phyloP scores from a whole-genome alignment of 768 basidiomycete genomes.

The Tulasnella sp. region DNA sequence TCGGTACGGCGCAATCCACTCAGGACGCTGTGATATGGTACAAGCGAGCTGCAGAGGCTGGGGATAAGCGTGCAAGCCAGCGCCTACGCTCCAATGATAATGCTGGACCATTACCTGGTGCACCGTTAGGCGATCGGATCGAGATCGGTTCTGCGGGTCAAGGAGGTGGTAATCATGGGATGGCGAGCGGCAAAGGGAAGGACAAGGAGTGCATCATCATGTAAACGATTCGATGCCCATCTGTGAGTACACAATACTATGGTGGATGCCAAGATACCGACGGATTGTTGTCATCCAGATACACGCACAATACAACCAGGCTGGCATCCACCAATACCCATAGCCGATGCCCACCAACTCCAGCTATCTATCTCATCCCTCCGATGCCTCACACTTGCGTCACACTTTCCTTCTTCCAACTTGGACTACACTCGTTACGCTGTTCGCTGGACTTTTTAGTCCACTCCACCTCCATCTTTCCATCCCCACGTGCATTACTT shows the following conservation, averaged over 20 bases:
- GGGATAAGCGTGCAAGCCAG: constrained; percentile 87
- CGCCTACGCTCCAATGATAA: constrained; percentile 53
- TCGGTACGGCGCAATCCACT: constrained; percentile 59
- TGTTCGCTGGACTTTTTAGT: too few relatives aligned
- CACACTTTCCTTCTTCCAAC: too few relatives aligned
- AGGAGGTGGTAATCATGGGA: constrained; percentile 31
- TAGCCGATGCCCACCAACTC: too few relatives aligned
- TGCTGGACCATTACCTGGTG: constrained; percentile 36
- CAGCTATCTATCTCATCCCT: too few relatives aligned
- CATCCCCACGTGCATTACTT: too few relatives aligned
- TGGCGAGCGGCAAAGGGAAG: constrained; percentile 33
- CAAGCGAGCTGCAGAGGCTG: constrained; percentile 79
- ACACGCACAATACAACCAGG: too few relatives aligned
- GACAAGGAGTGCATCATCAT: constrained; percentile 83
- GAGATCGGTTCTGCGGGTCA: constrained; percentile 34
- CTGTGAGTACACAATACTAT: neutral
- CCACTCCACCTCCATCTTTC: too few relatives aligned
- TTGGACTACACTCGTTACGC: too few relatives aligned
- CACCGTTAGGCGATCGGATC: constrained; percentile 50
- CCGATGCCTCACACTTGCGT: too few relatives aligned
- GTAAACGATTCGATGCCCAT: constrained; percentile 30
- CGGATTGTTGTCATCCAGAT: too few relatives aligned
- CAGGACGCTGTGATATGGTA: constrained; percentile 71
- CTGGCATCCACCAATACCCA: too few relatives aligned
- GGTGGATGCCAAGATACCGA: too few relatives aligned